These are phyloP conservation scores for Pichia sp. DNA, from an alignment of 1,139 yeast species.

Conservation along the genomic window DNA sequence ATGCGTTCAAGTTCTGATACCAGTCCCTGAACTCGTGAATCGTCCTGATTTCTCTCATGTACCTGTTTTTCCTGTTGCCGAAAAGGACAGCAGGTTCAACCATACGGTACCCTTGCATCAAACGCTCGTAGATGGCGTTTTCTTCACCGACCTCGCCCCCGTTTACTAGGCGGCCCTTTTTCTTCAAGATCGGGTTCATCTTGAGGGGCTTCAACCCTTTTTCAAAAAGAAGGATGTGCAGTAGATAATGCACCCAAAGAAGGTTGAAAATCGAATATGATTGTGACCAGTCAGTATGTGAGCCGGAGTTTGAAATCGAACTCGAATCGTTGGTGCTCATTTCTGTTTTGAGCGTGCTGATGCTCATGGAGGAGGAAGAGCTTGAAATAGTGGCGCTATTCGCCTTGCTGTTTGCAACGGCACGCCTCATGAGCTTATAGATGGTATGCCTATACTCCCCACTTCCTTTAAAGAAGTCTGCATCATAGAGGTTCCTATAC, in stretches of 20 bases:
- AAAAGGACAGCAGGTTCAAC: conserved; percentile 33
- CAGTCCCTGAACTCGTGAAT: conserved; percentile 19
- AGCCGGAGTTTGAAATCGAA: background rate
- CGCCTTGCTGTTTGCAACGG: conserved; percentile 7
- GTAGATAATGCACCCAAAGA: conserved; percentile 47
- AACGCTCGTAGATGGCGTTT: conserved; percentile 23
- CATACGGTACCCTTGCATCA: conserved; percentile 30
- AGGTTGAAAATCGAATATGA: conserved; percentile 43
- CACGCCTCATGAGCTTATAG: conserved; percentile 30
- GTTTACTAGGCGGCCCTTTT: conserved; percentile 10
- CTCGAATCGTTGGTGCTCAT: conserved; percentile 9
- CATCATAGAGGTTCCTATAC: conserved; percentile 40
- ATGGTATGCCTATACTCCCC: conserved; percentile 32
- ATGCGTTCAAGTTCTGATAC: conserved; percentile 8
- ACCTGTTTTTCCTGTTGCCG: conserved; percentile 24
- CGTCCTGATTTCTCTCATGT: conserved; percentile 16
- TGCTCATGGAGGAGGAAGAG: conserved; percentile 9
- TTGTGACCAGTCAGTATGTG: conserved; percentile 37
- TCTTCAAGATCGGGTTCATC: conserved; percentile 27
- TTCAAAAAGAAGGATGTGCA: conserved; percentile 38
- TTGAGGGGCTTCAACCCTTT: conserved; percentile 33
- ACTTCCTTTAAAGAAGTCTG: conserved; percentile 30
- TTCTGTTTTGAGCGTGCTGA: conserved; percentile 8
- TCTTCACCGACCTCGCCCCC: conserved; percentile 24
- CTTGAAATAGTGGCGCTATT: background rate